Conservation (phyloP, 2,329 filamentous ascomycete genomes). For the Massarina eburnea region DNA sequence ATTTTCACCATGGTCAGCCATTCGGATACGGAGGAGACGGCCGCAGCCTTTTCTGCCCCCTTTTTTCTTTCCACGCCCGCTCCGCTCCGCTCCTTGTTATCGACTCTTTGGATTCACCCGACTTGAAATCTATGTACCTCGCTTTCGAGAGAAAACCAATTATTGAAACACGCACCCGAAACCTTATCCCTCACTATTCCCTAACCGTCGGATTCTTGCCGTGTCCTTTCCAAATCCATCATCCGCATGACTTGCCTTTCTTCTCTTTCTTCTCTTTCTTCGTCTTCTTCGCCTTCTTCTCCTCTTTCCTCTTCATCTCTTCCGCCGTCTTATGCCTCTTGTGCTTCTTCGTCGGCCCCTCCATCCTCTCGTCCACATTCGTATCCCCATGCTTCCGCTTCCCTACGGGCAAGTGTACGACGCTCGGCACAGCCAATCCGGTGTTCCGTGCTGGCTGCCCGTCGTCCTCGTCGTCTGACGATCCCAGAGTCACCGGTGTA, state of each 20-base stretch:
- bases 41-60: too few species aligned
- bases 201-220: conserved; percentile 1
- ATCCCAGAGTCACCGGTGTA: conserved; percentile 46
- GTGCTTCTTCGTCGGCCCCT: conserved; percentile 41
- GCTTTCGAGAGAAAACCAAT: too few species aligned
- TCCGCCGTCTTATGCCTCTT: conserved; percentile 41
- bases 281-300: conserved; percentile 43
- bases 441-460: conserved; percentile 33
- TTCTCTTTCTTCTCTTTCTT: conserved; percentile 32
- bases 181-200: conserved; percentile 8
- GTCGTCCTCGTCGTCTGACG: conserved; percentile 47
- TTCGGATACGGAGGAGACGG: too few species aligned
- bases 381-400: conserved; percentile 45
- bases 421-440: conserved; percentile 26
- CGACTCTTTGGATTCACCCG: too few species aligned
- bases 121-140: too few species aligned
- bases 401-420: conserved; percentile 27
- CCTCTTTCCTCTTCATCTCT: conserved; percentile 40
- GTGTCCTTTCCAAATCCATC: conserved; percentile 1
- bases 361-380: conserved; percentile 26
- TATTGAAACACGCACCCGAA: conserved; percentile 7
- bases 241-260: conserved; percentile 17
- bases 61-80: too few species aligned
- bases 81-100: too few species aligned
- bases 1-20: too few species aligned